Base-by-base conservation (phyloP, 345 rosid species). In the Geranium rotundifolium region DNA sequence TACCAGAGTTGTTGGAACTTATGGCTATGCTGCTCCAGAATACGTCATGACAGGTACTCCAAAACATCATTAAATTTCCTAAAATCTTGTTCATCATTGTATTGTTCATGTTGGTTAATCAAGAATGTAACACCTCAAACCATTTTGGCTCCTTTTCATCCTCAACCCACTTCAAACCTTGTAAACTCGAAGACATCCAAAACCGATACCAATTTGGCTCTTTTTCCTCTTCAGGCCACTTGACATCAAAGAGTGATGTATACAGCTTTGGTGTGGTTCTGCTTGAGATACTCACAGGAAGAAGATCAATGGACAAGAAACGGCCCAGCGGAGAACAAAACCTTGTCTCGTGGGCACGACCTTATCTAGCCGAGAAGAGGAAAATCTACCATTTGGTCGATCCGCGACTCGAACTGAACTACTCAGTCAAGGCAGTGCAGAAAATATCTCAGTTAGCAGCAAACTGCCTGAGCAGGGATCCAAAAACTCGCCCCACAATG, bases 251-350 rank as follows among this genome's bases (percentile, higher is more conserved):
- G 81, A 92, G 98, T 61, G 97, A 92, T 34, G 98, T 92, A 30
- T 92, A 87, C 72, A 92, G 98, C 78, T 92, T 87, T 4, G 98
- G 97, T 5, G 98, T 92, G 57, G 97, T 92, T 23, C 82, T 92
- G 59, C 88, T 92, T 2, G 97, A 92, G 86, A 82, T 92, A 73
- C 68, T 92, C 69, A 89, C 91, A 30, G 98, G 96, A 64, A 77
- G 97, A 72, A 84, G 97, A 81, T 89, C 98, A n/a, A 81, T 92
- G 86, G 98, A 89, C 76, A 92, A 87, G 78, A 92, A 85, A 62
- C 86, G 95, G 2, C 97, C 97, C 1, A 85, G 83, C 0, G 93
- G 91, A 56, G 97, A 89, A 68, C 82, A 89, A 58, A 92, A 89
- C 74, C 91, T 92, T 3, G 97, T 92, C 57, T 72, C 85, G 29